These are phyloP conservation scores for Lanmaoa rubissima DNA, from an alignment of 768 basidiomycete genomes.

Conservation along the genomic window DNA sequence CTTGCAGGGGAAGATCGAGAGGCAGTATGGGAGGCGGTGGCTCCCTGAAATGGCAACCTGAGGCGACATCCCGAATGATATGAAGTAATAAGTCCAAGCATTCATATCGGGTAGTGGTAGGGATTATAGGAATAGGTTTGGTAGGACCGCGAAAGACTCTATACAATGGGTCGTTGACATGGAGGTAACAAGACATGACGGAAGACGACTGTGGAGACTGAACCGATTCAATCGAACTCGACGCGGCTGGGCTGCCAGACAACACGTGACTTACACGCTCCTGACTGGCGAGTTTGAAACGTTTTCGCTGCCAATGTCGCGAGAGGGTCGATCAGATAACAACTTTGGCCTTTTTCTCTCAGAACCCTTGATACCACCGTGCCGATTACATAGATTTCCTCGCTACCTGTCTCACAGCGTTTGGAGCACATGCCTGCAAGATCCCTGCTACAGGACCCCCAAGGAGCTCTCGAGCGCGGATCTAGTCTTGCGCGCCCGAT, in stretches of 20 bases:
- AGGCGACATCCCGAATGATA: not conserved
- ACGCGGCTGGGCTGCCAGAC: not conserved
- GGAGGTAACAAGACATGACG: not conserved
- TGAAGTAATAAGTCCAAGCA: not conserved
- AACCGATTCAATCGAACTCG: not conserved
- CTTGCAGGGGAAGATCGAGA: no score
- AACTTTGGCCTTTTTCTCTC: not conserved
- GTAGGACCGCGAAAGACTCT: not conserved
- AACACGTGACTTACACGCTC: slow-evolving; percentile 10
- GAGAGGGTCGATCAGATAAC: not conserved
- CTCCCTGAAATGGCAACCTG: not conserved
- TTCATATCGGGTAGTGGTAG: not conserved
- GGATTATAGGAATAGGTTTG: not conserved
- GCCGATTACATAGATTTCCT: not conserved
- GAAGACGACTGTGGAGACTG: not conserved
- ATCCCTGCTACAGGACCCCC: not conserved
- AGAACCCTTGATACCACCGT: not conserved
- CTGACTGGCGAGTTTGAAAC: no score
- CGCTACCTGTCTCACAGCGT: not conserved
- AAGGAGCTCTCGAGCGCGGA: not conserved
- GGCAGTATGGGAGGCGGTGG: not conserved
- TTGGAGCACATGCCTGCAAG: not conserved
- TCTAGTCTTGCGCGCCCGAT: slow-evolving; percentile 1
- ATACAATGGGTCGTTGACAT: not conserved
- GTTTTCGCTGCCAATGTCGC: not conserved